Conservation (phyloP, 116 monocot species). For the Papilionanthe hybrid region DNA sequence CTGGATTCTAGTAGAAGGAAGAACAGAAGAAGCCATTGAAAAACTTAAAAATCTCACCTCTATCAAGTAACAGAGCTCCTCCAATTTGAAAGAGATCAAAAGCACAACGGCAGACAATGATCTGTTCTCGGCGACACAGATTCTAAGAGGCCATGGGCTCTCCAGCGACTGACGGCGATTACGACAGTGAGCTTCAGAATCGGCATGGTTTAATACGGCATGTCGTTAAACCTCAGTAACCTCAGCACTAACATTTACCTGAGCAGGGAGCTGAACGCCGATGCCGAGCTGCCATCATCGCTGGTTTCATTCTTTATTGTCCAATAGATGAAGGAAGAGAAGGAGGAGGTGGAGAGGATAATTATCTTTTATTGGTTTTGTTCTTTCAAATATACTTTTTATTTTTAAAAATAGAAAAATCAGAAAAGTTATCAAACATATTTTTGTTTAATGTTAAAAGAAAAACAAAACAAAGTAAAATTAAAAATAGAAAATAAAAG, state of each 20-base stretch:
- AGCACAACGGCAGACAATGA: neutral
- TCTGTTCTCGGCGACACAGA: neutral
- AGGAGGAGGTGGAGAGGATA: too few relatives aligned
- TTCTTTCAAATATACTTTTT: too few relatives aligned
- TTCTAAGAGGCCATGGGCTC: conserved; percentile 46
- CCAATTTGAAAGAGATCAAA: neutral
- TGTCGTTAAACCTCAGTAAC: conserved; percentile 81
- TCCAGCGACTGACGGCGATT: conserved; percentile 31
- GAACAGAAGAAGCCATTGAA: neutral
- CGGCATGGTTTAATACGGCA: conserved; percentile 81
- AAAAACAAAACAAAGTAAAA: too few relatives aligned
- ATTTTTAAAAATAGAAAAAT: too few relatives aligned
- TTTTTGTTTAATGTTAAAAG: too few relatives aligned
- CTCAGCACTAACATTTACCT: conserved; percentile 69
- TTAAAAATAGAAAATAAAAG: too few relatives aligned
- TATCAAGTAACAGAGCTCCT: neutral
- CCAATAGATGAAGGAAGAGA: conserved; percentile 24
- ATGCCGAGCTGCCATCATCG: conserved; percentile 54
- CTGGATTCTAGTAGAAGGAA: conserved; percentile 38
- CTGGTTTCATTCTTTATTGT: conserved; percentile 49
- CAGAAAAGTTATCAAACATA: too few relatives aligned
- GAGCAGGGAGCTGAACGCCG: conserved; percentile 61
- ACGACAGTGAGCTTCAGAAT: conserved; percentile 56
- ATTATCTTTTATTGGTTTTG: too few relatives aligned
- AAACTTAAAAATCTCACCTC: neutral